These are phyloP conservation scores for Zalaria sp. DNA, from an alignment of 2,329 filamentous ascomycete species.

Conservation along the genomic window DNA sequence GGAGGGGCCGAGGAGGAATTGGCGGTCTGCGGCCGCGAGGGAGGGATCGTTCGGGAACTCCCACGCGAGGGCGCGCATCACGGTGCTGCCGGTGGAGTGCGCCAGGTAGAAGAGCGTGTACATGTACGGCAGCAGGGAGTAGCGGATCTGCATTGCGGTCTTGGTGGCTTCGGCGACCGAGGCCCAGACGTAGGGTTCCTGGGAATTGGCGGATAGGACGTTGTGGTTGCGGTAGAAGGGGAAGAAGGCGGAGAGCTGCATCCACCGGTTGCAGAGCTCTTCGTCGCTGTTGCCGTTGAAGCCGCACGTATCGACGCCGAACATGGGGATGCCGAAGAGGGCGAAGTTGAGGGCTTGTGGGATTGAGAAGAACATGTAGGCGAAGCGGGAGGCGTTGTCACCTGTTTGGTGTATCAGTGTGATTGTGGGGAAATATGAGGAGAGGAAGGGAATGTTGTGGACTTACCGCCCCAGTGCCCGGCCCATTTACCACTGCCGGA, in stretches of 20 bases:
- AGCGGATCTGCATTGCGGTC: constrained; percentile 55
- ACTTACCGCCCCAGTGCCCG: constrained; percentile 68
- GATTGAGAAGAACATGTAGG: constrained; percentile 63
- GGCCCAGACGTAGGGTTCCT: constrained; percentile 60
- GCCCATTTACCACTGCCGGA: constrained; percentile 61
- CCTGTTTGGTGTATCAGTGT: constrained; percentile 4
- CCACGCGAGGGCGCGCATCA: constrained; percentile 61
- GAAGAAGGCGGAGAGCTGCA: constrained; percentile 61
- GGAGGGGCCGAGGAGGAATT: constrained; percentile 56
- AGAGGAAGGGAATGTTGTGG: neutral
- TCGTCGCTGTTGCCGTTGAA: constrained; percentile 54
- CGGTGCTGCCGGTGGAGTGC: constrained; percentile 50
- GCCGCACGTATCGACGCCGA: constrained; percentile 55
- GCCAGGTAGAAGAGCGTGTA: constrained; percentile 60
- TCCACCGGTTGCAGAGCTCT: constrained; percentile 62
- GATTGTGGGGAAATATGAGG: neutral
- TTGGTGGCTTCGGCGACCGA: constrained; percentile 51
- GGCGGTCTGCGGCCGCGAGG: constrained; percentile 50
- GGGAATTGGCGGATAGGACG: constrained; percentile 41
- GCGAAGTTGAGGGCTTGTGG: constrained; percentile 63
- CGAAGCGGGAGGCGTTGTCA: constrained; percentile 53
- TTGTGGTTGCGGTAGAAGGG: constrained; percentile 70
- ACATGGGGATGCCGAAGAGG: constrained; percentile 66
- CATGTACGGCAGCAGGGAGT: constrained; percentile 57
- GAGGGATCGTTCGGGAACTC: constrained; percentile 59